Evolutionary conservation across 495 filamentous ascomycete species (phyloP).

Genomic region (Hypoxylon trugodes): DNA sequence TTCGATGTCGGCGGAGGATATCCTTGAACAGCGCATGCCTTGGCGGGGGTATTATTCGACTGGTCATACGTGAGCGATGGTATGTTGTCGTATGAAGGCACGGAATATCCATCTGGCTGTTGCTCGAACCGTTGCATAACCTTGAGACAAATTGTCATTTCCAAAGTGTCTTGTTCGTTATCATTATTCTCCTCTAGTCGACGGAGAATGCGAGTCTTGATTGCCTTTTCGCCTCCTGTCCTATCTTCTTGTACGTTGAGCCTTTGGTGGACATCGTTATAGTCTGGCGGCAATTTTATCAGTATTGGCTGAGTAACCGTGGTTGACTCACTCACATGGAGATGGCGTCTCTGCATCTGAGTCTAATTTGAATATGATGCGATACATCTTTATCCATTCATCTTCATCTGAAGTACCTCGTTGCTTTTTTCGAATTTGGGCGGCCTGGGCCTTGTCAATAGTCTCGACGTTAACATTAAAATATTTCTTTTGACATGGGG

Average conservation of each 20-base stretch:
- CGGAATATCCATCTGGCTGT: neutral
- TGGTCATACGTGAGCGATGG: constrained; percentile 3
- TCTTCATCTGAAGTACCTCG: constrained; percentile 27
- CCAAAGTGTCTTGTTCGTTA: neutral
- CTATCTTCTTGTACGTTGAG: too few relatives aligned
- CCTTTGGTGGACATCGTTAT: neutral
- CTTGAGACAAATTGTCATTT: constrained; percentile 1
- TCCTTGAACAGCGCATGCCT: neutral
- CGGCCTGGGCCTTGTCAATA: constrained; percentile 27
- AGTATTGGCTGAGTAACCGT: neutral
- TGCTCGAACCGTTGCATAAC: constrained; percentile 3
- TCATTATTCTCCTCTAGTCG: neutral
- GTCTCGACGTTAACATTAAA: constrained; percentile 1
- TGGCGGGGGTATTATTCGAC: neutral
- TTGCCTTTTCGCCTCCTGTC: too few relatives aligned
- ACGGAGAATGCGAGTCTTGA: constrained; percentile 14
- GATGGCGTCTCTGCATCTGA: constrained; percentile 19
- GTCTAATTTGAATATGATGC: constrained; percentile 27
- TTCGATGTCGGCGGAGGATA: neutral
- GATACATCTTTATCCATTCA: constrained; percentile 30
- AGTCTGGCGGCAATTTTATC: constrained; percentile 3
- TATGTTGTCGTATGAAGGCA: neutral
- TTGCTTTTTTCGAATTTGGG: constrained; percentile 21
- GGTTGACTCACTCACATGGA: constrained; percentile 21
- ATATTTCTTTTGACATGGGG: constrained; percentile 15